Percentiles rank a stretch among this genome's conserved stretches.
These are phyloP conservation scores for Pseudoturritis turrita DNA, from an alignment of 345 rosid species.

Conservation along the genomic window DNA sequence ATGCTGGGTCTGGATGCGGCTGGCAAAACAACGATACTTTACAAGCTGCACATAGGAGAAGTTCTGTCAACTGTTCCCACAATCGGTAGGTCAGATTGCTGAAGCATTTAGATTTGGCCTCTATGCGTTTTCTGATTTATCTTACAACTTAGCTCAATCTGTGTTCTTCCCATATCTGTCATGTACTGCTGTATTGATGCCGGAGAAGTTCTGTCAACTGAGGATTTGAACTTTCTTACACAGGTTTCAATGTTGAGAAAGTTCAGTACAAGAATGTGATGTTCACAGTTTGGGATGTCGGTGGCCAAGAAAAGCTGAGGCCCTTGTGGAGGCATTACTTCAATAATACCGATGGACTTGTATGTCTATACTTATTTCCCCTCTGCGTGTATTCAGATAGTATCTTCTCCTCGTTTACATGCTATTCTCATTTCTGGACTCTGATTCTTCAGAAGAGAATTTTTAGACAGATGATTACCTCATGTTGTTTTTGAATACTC, in stretches of 20 bases:
- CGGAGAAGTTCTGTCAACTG: not conserved
- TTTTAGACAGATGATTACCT: not conserved
- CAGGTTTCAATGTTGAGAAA: constrained; percentile 99
- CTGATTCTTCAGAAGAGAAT: not conserved
- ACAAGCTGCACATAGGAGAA: constrained; percentile 98
- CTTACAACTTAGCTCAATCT: not conserved
- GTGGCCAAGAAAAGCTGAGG: constrained; percentile 97
- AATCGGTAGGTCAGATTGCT: constrained; percentile 50
- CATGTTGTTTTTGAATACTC: not conserved
- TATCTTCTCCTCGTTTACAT: not conserved
- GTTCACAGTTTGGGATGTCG: constrained; percentile 99
- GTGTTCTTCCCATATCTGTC: not conserved
- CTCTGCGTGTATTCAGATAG: not conserved
- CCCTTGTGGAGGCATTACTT: constrained; percentile 99
- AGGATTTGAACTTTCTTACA: constrained; percentile 24
- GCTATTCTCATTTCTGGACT: not conserved
- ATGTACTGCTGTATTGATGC: not conserved
- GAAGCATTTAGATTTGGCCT: not conserved
- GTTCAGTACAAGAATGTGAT: constrained; percentile 98
- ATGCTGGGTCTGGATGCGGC: constrained; percentile 98
- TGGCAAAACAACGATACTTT: constrained; percentile 92
- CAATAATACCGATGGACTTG: constrained; percentile 97
- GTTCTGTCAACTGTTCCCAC: constrained; percentile 97
- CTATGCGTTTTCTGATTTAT: not conserved
- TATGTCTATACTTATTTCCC: constrained; percentile 20